These are phyloP conservation scores for Trichophaea hybrida DNA, from an alignment of 2,329 filamentous ascomycete species.

Conservation along the genomic window DNA sequence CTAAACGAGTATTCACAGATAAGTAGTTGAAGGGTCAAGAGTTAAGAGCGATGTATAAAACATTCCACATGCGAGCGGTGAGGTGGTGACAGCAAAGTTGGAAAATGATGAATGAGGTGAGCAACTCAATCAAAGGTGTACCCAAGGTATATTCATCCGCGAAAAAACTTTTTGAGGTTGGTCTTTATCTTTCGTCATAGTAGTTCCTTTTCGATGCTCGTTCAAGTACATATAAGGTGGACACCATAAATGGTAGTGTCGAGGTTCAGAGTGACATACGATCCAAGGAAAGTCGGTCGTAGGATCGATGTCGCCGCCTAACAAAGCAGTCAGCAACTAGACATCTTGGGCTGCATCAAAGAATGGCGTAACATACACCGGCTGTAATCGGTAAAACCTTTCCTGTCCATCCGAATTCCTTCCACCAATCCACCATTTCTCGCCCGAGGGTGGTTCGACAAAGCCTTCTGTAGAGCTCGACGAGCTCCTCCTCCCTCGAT, in stretches of 20 bases:
- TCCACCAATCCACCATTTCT: conserved; percentile 29
- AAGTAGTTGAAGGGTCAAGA: background rate
- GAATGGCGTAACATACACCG: conserved; percentile 23
- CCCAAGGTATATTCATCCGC: background rate
- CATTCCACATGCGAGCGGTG: background rate
- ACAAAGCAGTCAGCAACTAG: background rate
- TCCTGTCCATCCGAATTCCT: conserved; percentile 28
- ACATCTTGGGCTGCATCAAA: background rate
- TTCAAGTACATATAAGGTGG: background rate
- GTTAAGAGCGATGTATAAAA: background rate
- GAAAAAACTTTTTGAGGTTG: background rate
- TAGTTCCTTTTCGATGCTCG: background rate
- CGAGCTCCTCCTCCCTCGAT: conserved; percentile 23
- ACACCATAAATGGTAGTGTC: background rate
- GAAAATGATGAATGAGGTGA: background rate
- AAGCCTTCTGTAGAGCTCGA: conserved; percentile 25
- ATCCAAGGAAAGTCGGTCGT: conserved; percentile 26
- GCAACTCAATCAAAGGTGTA: background rate
- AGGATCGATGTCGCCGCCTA: conserved; percentile 26
- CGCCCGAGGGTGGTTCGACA: conserved; percentile 23
- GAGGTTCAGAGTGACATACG: conserved; percentile 23
- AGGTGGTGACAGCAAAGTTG: background rate
- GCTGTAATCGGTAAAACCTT: conserved; percentile 27
- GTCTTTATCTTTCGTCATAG: background rate
- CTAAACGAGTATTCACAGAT: background rate